phyloP scores from a whole-genome alignment of 495 filamentous ascomycete genomes.

The Xylaria sp. region DNA sequence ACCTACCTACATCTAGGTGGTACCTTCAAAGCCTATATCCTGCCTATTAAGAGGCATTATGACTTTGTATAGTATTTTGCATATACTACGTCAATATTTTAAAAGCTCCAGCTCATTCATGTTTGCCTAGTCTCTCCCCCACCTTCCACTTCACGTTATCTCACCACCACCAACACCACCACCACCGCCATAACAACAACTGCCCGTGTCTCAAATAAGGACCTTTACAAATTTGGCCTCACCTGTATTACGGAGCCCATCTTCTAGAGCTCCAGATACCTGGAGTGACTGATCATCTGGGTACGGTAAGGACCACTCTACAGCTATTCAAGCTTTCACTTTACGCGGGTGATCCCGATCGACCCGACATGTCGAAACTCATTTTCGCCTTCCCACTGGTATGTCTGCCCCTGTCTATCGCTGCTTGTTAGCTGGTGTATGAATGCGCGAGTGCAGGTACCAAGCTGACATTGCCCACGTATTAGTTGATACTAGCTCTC shows the following conservation, averaged over 20 bases:
- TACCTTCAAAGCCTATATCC: too few relatives aligned
- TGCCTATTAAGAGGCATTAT: too few relatives aligned
- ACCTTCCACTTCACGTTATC: not conserved
- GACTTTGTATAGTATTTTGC: not conserved
- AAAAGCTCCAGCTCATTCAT: not conserved
- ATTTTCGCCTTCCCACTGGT: slow-evolving; percentile 23
- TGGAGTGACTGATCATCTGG: not conserved
- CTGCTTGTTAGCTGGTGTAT: not conserved
- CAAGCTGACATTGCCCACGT: slow-evolving; percentile 4
- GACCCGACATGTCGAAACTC: slow-evolving; percentile 19
- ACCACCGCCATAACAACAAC: too few relatives aligned
- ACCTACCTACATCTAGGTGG: too few relatives aligned
- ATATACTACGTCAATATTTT: not conserved
- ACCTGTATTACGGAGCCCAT: not conserved
- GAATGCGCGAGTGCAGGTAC: not conserved
- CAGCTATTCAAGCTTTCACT: not conserved
- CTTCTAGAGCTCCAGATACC: not conserved
- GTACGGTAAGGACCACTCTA: not conserved
- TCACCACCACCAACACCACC: too few relatives aligned
- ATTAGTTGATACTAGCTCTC: slow-evolving; percentile 34
- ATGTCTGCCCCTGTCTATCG: not conserved
- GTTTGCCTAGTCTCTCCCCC: not conserved
- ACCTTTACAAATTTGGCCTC: not conserved
- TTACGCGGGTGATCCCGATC: not conserved
- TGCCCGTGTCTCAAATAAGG: not conserved